phyloP scores from a whole-genome alignment of 1,284 basidiomycete genomes.

The Melampsora occidentalis region DNA sequence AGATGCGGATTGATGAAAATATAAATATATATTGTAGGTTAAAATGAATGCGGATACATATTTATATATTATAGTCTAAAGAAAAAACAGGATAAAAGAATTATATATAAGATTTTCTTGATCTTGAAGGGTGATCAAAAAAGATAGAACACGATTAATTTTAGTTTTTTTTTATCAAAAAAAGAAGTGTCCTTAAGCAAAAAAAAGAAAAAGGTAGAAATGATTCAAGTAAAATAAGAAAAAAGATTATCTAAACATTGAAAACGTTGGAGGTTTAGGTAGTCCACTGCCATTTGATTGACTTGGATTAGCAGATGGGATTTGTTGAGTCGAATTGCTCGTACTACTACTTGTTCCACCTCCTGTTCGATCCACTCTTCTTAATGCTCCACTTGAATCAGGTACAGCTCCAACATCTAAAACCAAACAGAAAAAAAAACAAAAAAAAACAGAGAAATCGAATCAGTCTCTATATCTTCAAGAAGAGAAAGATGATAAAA shows the following conservation, averaged over 20 bases:
- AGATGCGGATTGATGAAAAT: too few relatives aligned
- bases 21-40: too few relatives aligned
- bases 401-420: background rate
- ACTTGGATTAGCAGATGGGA: background rate
- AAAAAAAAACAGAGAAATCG: background rate
- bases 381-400: background rate
- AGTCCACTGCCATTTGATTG: background rate
- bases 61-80: too few relatives aligned
- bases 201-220: background rate
- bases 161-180: background rate
- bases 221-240: background rate
- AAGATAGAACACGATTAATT: too few relatives aligned
- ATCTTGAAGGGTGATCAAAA: too few relatives aligned
- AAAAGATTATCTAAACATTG: background rate
- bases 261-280: conserved; percentile 3
- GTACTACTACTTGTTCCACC: too few relatives aligned
- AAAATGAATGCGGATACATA: too few relatives aligned
- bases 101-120: too few relatives aligned
- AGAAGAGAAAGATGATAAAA: background rate
- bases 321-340: too few relatives aligned
- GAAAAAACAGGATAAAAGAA: too few relatives aligned
- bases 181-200: background rate
- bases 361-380: background rate
- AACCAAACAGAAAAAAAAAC: background rate
- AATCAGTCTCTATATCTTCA: background rate